Conservation (phyloP, 345 rosid species). For the Salix koriyanagi region DNA sequence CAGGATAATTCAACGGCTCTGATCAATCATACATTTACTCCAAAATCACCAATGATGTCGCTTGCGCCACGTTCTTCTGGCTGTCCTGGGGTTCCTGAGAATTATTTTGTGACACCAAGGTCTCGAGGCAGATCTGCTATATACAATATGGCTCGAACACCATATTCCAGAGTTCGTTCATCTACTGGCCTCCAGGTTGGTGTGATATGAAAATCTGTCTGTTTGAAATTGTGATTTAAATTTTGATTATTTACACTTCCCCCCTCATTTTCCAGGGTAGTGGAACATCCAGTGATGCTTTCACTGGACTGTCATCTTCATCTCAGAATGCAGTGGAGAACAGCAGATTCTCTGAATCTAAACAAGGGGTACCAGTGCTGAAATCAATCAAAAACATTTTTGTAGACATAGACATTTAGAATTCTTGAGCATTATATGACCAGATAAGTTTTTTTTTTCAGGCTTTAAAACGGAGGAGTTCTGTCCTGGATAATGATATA, state of each 20-base stretch:
- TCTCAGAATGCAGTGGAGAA: conserved; percentile 30
- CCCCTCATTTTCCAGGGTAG: conserved; percentile 37
- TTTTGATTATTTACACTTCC: not conserved
- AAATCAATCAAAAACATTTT: not conserved
- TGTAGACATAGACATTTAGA: not conserved
- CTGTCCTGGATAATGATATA: conserved; percentile 68
- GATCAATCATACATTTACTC: conserved; percentile 32
- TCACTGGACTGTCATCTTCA: conserved; percentile 38
- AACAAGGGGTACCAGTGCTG: conserved; percentile 41
- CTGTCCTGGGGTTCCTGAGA: conserved; percentile 40
- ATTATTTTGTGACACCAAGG: conserved; percentile 75
- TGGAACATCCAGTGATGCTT: conserved; percentile 25
- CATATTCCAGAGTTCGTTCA: conserved; percentile 67
- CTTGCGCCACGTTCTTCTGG: conserved; percentile 49
- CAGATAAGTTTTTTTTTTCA: conserved; percentile 22
- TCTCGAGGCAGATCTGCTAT: conserved; percentile 82
- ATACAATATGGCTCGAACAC: conserved; percentile 85
- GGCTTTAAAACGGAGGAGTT: conserved; percentile 73
- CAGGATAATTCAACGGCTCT: conserved; percentile 43
- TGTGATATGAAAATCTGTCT: not conserved
- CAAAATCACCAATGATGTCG: conserved; percentile 47
- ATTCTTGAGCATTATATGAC: not conserved
- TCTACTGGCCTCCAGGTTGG: conserved; percentile 50
- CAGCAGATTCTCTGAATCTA: conserved; percentile 51
- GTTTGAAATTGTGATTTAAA: not conserved